These are phyloP conservation scores for Prunus mume DNA, from an alignment of 306 rosid genomes.

Conservation along the genomic window DNA sequence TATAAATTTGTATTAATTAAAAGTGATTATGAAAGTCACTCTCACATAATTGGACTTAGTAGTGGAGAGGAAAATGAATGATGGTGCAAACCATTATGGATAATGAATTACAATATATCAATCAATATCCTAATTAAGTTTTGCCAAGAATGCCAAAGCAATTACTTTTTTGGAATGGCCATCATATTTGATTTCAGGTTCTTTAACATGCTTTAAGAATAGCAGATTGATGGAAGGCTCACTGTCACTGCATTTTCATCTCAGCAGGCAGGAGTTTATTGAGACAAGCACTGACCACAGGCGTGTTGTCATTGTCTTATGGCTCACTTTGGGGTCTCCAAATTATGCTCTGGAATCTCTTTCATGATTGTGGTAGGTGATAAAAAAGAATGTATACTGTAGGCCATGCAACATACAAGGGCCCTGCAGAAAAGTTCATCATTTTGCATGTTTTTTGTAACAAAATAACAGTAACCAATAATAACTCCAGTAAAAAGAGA, in stretches of 20 bases:
- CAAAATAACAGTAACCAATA: neutral
- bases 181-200: neutral
- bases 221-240: neutral
- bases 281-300: neutral
- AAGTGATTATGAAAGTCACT: neutral
- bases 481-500: neutral
- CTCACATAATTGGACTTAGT: neutral
- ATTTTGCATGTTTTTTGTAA: neutral
- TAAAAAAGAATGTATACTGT: constrained; percentile 38
- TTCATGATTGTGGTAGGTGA: constrained; percentile 53
- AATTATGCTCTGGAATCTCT: constrained; percentile 40
- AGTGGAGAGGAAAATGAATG: neutral
- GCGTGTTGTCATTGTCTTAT: constrained; percentile 57
- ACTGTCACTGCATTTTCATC: neutral
- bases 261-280: neutral
- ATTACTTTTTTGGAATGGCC: neutral
- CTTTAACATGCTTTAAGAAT: neutral
- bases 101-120: neutral
- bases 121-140: neutral
- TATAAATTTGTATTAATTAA: no score
- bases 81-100: neutral
- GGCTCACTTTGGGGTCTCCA: constrained; percentile 35
- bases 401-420: constrained; percentile 37
- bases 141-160: neutral
- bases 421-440: constrained; percentile 19